phyloP scores from a whole-genome alignment of 371 early-diverging fungal genomes.

The Syncephalastrum contaminatum region DNA sequence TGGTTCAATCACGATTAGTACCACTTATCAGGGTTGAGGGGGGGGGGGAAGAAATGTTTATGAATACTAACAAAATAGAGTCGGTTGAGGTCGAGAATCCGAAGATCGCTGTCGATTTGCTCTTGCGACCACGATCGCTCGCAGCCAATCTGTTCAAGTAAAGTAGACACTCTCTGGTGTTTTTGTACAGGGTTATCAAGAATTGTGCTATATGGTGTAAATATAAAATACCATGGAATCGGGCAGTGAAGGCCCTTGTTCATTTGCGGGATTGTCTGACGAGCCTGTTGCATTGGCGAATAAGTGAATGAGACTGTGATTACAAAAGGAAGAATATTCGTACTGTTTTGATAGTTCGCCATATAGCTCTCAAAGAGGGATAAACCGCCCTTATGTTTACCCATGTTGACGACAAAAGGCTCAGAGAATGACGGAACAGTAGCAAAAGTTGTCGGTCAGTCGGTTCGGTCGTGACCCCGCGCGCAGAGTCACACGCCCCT shows the following conservation, averaged over 20 bases:
- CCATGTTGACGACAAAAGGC: conserved; percentile 14
- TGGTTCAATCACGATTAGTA: conserved; percentile 5
- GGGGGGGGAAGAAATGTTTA: no score
- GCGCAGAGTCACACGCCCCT: no score
- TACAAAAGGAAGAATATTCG: background rate
- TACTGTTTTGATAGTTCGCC: background rate
- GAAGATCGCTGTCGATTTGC: conserved; percentile 56
- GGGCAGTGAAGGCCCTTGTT: conserved; percentile 1
- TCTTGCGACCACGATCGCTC: conserved; percentile 60
- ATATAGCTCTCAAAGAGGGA: conserved; percentile 14
- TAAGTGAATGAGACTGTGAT: background rate
- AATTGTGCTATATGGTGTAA: background rate
- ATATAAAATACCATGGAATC: conserved; percentile 8
- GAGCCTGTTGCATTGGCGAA: background rate
- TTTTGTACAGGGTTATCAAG: background rate
- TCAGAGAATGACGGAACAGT: no score
- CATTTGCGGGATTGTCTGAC: background rate
- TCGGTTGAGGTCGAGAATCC: conserved; percentile 52
- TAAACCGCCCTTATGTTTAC: conserved; percentile 14
- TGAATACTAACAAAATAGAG: conserved; percentile 41
- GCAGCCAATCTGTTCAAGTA: conserved; percentile 62
- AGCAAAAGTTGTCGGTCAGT: no score
- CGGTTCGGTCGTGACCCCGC: no score
- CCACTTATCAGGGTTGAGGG: no score
- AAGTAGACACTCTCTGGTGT: conserved; percentile 53